These are phyloP conservation scores for Hypoxylon perforatum DNA, from an alignment of 495 filamentous ascomycete species.

Conservation along the genomic window DNA sequence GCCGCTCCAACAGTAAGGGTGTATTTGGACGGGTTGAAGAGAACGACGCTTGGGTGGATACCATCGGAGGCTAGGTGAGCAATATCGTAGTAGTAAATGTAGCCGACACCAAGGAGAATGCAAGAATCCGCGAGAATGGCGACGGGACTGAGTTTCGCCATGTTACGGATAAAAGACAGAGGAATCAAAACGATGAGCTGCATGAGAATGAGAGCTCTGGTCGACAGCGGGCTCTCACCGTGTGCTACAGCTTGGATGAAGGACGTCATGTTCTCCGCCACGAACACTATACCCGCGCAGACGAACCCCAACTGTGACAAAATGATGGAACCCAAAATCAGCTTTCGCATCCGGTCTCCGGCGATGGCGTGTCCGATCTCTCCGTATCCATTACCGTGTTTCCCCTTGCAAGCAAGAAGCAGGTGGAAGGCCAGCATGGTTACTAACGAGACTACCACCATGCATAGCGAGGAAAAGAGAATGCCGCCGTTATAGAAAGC, in stretches of 20 bases:
- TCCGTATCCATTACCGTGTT: constrained; percentile 69
- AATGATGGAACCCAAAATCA: constrained; percentile 69
- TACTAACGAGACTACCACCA: constrained; percentile 64
- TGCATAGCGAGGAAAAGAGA: constrained; percentile 70
- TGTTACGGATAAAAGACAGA: constrained; percentile 70
- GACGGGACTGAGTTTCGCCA: constrained; percentile 69
- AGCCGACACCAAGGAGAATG: constrained; percentile 70
- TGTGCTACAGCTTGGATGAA: constrained; percentile 66
- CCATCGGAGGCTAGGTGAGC: constrained; percentile 57
- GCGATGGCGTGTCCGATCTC: constrained; percentile 68
- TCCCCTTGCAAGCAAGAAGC: constrained; percentile 65
- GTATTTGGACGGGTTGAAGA: constrained; percentile 71
- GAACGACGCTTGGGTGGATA: constrained; percentile 60
- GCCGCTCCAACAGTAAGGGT: constrained; percentile 71
- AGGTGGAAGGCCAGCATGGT: constrained; percentile 72
- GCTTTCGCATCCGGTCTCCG: constrained; percentile 59
- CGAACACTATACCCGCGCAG: constrained; percentile 72
- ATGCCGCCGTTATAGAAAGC: constrained; percentile 75
- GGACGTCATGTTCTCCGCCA: constrained; percentile 69
- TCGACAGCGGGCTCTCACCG: constrained; percentile 53
- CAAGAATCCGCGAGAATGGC: constrained; percentile 70
- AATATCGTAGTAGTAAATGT: constrained; percentile 73
- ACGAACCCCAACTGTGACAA: constrained; percentile 77
- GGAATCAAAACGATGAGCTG: constrained; percentile 68
- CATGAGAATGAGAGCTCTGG: constrained; percentile 61